Evolutionary conservation across 2,329 filamentous ascomycete genomes (phyloP), one percentile per base, ranked within the genome.

Genomic region (Penicillium sp.): DNA sequence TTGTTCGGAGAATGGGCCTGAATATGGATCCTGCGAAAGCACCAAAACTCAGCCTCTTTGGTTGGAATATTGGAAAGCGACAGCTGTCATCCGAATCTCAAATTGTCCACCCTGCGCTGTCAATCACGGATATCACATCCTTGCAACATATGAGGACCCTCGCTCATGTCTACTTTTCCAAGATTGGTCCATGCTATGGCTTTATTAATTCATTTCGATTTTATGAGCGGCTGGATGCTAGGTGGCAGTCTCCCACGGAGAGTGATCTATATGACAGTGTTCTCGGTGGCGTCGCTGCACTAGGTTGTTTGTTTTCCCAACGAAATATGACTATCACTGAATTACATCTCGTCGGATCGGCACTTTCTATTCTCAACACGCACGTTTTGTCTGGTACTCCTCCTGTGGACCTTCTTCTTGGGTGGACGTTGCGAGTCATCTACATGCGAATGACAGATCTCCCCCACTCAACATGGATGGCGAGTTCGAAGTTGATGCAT

Each of bases 391-490:
- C 33, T n/a, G 56, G 56, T 0, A 47, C 55, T 14, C 70, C 70
- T 3, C 65, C 66, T 0, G 44, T 72, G 4, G 66, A 70, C 26
- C 56, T 69, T 0, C 53, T 72, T 4, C 69, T 61, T 1, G 67
- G 64, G 33, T 85, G 82, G 82, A 60, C 80, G 0, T 73, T 85
- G 0, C 76, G 81, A 1, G 76, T 78, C 0, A 67, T 80, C 0
- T 84, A 84, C 46, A 67, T 85, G 17, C 75, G 83, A 9, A 72
- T 80, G 35, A 80, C 81, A 0, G 78, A 76, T 4, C 75, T 78
- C 1, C 81, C 81, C 1, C 77, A 84, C 53, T 71, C 76, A 0
- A 75, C 80, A 0, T 73, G 69, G 68, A 62, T 70, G 3, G 67
- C 67, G 3, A 70, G 67, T 28, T 69, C 61, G 12, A 68, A 61